Conservation (phyloP, 495 filamentous ascomycete genomes). For the Penicillium silybi region DNA sequence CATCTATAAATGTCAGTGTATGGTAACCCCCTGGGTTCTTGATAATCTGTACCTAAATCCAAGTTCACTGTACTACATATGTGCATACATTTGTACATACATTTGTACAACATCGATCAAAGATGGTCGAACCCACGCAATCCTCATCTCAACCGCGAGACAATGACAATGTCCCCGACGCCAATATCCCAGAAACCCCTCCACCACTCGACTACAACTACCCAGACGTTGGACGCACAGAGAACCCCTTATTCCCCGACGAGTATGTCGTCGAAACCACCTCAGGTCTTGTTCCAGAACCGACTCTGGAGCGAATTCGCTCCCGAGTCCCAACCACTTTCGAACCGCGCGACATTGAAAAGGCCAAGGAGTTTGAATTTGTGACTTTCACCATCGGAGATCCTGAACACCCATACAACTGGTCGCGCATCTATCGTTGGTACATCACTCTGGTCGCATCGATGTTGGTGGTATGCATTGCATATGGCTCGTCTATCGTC, state of each 20-base stretch:
- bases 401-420: conserved; percentile 50
- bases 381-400: conserved; percentile 41
- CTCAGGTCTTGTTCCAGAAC: conserved; percentile 28
- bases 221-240: conserved; percentile 18
- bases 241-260: conserved; percentile 27
- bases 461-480: conserved; percentile 47
- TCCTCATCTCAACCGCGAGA: conserved; percentile 19
- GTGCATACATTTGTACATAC: background rate
- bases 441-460: conserved; percentile 51
- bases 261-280: conserved; percentile 31
- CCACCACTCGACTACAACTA: conserved; percentile 27
- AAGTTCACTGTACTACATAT: background rate
- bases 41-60: background rate
- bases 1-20: conserved; percentile 14
- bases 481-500: conserved; percentile 56
- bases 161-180: conserved; percentile 14
- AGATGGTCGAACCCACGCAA: background rate
- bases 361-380: conserved; percentile 22
- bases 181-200: conserved; percentile 18
- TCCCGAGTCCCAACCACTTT: conserved; percentile 10
- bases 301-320: conserved; percentile 23
- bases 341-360: conserved; percentile 16
- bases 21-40: background rate
- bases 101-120: background rate
- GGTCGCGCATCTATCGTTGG: conserved; percentile 53